These are phyloP conservation scores for Brassica carinata DNA, from an alignment of 345 rosid genomes.

Conservation along the genomic window DNA sequence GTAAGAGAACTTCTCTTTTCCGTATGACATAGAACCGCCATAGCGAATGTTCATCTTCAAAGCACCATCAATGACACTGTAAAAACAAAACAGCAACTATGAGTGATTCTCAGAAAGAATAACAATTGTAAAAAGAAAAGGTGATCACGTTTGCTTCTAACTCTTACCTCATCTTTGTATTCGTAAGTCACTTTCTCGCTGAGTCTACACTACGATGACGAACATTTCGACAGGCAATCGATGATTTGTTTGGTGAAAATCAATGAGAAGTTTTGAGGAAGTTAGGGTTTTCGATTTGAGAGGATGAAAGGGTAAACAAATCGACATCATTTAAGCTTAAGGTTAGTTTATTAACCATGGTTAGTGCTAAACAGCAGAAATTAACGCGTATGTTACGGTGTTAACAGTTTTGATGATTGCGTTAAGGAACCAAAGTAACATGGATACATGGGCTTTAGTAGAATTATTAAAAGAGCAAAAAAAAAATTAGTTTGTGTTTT, in stretches of 20 bases:
- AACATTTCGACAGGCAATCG: neutral
- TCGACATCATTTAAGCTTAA: neutral
- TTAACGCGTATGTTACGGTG: neutral
- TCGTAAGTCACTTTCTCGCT: too few relatives aligned
- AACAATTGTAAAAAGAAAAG: too few relatives aligned
- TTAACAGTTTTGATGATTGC: neutral
- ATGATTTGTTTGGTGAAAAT: neutral
- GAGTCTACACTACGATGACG: too few relatives aligned
- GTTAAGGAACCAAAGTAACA: neutral
- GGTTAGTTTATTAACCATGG: neutral
- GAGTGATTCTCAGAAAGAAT: too few relatives aligned
- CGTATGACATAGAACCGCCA: too few relatives aligned
- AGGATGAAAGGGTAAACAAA: neutral
- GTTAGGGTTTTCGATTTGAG: neutral
- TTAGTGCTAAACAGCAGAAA: neutral
- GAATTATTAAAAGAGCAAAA: neutral
- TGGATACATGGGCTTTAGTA: neutral
- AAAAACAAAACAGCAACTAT: too few relatives aligned
- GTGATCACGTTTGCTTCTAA: too few relatives aligned
- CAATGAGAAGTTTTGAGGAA: neutral
- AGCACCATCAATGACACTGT: too few relatives aligned
- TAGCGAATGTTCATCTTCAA: too few relatives aligned
- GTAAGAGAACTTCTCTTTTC: too few relatives aligned
- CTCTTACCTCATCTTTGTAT: too few relatives aligned
- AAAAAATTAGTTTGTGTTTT: neutral